Conservation (phyloP, 345 rosid genomes). For the Moringa oleifera region DNA sequence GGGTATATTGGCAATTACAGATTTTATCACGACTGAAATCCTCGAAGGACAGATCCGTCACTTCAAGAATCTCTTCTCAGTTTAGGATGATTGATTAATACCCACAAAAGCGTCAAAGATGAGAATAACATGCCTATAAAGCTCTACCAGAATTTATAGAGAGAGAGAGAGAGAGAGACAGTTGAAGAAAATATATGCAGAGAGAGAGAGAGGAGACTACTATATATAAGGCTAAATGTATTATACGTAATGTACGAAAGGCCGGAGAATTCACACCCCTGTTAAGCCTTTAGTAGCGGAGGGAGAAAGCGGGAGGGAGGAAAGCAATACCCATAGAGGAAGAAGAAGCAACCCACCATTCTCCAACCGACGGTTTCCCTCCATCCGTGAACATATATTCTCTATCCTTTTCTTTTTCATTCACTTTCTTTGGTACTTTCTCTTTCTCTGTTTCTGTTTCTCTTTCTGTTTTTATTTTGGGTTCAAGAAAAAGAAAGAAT, state of each 20-base stretch:
- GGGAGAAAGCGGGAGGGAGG: neutral
- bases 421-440: neutral
- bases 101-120: no score
- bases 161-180: no score
- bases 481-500: neutral
- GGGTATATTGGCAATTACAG: no score
- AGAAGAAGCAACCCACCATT: slow-evolving; percentile 6
- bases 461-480: no score
- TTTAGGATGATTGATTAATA: no score
- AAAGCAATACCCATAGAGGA: neutral
- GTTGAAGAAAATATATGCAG: neutral
- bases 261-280: slow-evolving; percentile 18
- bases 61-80: no score
- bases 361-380: neutral
- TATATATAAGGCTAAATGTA: slow-evolving; percentile 4
- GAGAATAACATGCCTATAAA: no score
- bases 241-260: neutral
- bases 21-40: no score
- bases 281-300: slow-evolving; percentile 7
- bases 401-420: no score
- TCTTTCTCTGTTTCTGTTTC: neutral
- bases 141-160: neutral
- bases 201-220: neutral
- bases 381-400: no score
- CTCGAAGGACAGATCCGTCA: no score